Conservation (phyloP, 305 asterid species). For the Fraxinus paxiana region DNA sequence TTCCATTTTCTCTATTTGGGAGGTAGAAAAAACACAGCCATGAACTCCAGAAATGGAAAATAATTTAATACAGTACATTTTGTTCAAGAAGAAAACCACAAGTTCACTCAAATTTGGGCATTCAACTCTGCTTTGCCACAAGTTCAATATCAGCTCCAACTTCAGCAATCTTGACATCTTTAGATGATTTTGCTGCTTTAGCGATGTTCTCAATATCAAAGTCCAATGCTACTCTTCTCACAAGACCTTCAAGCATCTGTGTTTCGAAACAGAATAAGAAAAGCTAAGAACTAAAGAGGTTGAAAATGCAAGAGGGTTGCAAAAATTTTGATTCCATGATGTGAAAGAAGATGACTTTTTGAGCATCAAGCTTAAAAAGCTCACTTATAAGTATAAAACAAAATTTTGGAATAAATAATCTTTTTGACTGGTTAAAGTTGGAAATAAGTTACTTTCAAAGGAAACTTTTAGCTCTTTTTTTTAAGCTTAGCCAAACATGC, state of each 20-base stretch:
- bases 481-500: not conserved
- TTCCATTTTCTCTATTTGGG: not conserved
- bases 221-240: conserved; percentile 71
- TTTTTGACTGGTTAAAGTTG: not conserved
- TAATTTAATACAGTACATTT: not conserved
- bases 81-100: conserved; percentile 10
- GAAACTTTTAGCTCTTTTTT: not conserved
- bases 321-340: not conserved
- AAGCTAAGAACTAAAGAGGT: not conserved
- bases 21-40: not conserved
- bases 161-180: conserved; percentile 70
- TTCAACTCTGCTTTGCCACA: conserved; percentile 51
- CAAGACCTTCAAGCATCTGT: conserved; percentile 91
- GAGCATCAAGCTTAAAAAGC: not conserved
- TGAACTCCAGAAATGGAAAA: not conserved
- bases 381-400: not conserved
- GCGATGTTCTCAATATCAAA: conserved; percentile 75
- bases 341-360: not conserved
- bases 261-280: not conserved
- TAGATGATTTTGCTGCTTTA: conserved; percentile 69
- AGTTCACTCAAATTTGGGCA: not conserved
- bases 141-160: conserved; percentile 84
- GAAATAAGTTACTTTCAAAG: not conserved
- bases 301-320: not conserved
- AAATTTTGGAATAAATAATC: not conserved